Evolutionary conservation across 345 rosid genomes (phyloP).

Genomic region (Syzygium aromaticum): DNA sequence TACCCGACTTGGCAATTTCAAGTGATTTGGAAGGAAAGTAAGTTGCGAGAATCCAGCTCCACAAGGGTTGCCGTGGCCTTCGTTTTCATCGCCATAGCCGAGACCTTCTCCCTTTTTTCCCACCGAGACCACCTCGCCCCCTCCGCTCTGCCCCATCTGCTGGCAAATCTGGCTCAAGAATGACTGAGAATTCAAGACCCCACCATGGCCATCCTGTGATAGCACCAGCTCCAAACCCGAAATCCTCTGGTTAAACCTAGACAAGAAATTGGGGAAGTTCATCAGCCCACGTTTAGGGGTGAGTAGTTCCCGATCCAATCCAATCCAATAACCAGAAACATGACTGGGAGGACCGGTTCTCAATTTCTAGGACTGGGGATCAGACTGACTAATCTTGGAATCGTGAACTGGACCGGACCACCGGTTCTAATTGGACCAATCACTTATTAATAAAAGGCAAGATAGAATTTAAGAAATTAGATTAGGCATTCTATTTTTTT

Average conservation of each 20-base stretch:
- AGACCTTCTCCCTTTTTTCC: neutral
- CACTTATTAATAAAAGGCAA: too few species aligned
- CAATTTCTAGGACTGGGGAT: too few species aligned
- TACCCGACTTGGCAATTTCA: neutral
- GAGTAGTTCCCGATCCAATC: too few species aligned
- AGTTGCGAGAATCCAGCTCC: neutral
- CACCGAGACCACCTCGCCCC: conserved; percentile 3
- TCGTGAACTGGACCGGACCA: too few species aligned
- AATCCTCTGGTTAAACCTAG: conserved; percentile 23
- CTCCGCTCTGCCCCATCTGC: conserved; percentile 40
- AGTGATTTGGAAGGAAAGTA: neutral
- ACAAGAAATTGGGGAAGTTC: conserved; percentile 42
- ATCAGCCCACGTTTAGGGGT: conserved; percentile 8
- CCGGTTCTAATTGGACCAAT: too few species aligned
- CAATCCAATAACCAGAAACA: too few species aligned
- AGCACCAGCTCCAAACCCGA: conserved; percentile 60
- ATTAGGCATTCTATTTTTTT: too few species aligned
- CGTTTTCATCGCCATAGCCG: neutral
- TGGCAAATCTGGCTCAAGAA: conserved; percentile 38
- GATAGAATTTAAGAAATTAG: too few species aligned
- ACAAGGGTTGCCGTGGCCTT: neutral
- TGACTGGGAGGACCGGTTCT: too few species aligned
- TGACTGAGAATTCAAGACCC: conserved; percentile 39
- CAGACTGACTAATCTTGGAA: too few species aligned
- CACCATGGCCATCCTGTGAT: conserved; percentile 51